Conservation (phyloP, 495 filamentous ascomycete genomes). For the Podospora didyma region DNA sequence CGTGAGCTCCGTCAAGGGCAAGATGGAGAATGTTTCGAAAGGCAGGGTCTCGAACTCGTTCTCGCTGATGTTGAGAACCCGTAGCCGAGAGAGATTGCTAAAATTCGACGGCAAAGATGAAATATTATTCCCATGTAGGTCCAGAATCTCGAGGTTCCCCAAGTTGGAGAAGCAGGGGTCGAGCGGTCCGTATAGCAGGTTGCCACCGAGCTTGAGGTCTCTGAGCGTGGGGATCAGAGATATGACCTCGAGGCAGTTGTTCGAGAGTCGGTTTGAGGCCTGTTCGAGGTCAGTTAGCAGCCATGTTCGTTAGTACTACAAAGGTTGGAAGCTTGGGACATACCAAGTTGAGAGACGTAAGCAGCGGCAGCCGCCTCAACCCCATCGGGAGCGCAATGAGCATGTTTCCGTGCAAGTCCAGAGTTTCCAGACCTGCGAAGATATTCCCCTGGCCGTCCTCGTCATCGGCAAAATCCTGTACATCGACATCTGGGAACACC, state of each 20-base stretch:
- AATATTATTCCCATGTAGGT: slow-evolving; percentile 77
- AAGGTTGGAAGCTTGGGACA: slow-evolving; percentile 15
- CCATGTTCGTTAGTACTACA: neutral
- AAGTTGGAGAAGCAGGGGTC: slow-evolving; percentile 55
- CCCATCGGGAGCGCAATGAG: slow-evolving; percentile 70
- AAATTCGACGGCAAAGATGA: slow-evolving; percentile 70
- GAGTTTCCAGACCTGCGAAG: slow-evolving; percentile 76
- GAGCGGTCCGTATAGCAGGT: slow-evolving; percentile 64
- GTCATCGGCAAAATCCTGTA: slow-evolving; percentile 51
- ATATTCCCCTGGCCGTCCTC: slow-evolving; percentile 64
- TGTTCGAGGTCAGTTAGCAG: slow-evolving; percentile 28
- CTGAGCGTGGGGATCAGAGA: slow-evolving; percentile 63
- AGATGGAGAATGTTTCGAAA: slow-evolving; percentile 57
- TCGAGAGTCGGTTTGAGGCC: slow-evolving; percentile 76
- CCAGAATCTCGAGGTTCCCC: slow-evolving; percentile 67
- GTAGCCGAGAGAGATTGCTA: slow-evolving; percentile 58
- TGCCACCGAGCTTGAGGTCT: slow-evolving; percentile 80
- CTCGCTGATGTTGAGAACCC: slow-evolving; percentile 69
- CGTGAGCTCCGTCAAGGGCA: slow-evolving; percentile 70
- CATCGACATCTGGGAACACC: slow-evolving; percentile 71
- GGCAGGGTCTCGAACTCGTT: slow-evolving; percentile 71
- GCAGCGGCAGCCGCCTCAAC: slow-evolving; percentile 61
- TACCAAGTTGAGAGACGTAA: slow-evolving; percentile 80
- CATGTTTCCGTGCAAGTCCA: slow-evolving; percentile 85
- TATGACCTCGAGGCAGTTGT: slow-evolving; percentile 67